phyloP scores from a whole-genome alignment of 1,284 basidiomycete species.

The Ustilago xerochloae region DNA sequence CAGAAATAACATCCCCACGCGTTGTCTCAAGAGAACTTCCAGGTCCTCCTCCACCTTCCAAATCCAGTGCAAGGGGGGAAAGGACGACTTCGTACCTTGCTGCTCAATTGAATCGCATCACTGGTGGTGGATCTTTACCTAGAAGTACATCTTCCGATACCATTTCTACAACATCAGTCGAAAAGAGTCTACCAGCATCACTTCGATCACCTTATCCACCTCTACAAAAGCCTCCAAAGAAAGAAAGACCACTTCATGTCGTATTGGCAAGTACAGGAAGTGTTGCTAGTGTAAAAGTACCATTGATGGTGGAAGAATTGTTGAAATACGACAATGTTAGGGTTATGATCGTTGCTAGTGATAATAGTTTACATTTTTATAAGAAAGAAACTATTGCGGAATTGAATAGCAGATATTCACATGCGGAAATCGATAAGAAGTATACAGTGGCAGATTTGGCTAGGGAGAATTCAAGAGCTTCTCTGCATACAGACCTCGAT shows the following conservation, averaged over 20 bases:
- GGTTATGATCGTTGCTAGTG: conserved; percentile 86
- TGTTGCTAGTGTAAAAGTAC: conserved; percentile 92
- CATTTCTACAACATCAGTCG: background rate
- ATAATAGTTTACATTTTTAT: conserved; percentile 82
- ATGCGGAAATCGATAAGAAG: background rate
- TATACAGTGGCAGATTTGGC: conserved; percentile 42
- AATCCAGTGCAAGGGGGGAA: background rate
- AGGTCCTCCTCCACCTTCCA: conserved; percentile 29
- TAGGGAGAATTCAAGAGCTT: conserved; percentile 40
- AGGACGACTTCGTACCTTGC: conserved; percentile 5
- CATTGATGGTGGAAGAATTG: conserved; percentile 84
- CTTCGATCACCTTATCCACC: conserved; percentile 56
- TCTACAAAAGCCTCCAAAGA: conserved; percentile 45
- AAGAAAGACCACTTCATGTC: conserved; percentile 72
- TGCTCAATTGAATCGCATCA: conserved; percentile 8
- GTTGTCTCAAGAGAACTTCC: conserved; percentile 23
- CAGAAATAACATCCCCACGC: conserved; percentile 4
- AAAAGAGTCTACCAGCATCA: conserved; percentile 43
- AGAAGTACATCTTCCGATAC: background rate
- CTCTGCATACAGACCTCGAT: background rate
- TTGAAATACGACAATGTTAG: conserved; percentile 77
- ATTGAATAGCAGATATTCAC: background rate
- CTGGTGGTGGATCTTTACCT: background rate
- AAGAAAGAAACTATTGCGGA: conserved; percentile 71
- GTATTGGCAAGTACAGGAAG: conserved; percentile 89